phyloP scores from a whole-genome alignment of 2,329 filamentous ascomycete species.

The Botrytis fabae region DNA sequence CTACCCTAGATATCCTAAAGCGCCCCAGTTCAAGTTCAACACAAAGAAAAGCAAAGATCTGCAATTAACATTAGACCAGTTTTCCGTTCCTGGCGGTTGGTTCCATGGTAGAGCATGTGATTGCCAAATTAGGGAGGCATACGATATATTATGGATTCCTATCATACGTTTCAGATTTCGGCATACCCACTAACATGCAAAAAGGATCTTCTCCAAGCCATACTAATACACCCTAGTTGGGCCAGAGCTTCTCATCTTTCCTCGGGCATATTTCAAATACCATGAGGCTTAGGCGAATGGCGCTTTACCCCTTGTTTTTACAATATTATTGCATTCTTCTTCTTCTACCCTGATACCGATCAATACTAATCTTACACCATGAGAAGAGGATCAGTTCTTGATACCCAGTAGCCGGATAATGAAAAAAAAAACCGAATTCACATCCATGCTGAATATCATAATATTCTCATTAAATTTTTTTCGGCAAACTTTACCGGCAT shows the following conservation, averaged over 20 bases:
- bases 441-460: slow-evolving; percentile 15
- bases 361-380: neutral
- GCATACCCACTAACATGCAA: neutral
- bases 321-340: neutral
- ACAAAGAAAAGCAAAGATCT: slow-evolving; percentile 20
- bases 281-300: neutral
- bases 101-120: slow-evolving; percentile 6
- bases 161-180: slow-evolving; percentile 13
- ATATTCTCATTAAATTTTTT: slow-evolving; percentile 1
- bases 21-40: slow-evolving; percentile 3
- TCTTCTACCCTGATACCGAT: neutral
- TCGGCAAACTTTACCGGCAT: slow-evolving; percentile 19
- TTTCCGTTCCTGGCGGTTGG: slow-evolving; percentile 16
- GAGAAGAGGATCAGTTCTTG: neutral
- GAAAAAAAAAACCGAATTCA: slow-evolving; percentile 1
- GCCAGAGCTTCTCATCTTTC: neutral
- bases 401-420: slow-evolving; percentile 17
- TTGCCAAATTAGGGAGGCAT: slow-evolving; percentile 13
- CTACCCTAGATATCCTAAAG: neutral
- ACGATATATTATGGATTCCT: neutral
- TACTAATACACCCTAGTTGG: neutral
- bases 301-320: neutral
- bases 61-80: neutral
- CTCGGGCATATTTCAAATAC: neutral
- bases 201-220: neutral